Evolutionary conservation across 2,329 filamentous ascomycete species (phyloP).

Genomic region (Pseudofabraea citricarpa): DNA sequence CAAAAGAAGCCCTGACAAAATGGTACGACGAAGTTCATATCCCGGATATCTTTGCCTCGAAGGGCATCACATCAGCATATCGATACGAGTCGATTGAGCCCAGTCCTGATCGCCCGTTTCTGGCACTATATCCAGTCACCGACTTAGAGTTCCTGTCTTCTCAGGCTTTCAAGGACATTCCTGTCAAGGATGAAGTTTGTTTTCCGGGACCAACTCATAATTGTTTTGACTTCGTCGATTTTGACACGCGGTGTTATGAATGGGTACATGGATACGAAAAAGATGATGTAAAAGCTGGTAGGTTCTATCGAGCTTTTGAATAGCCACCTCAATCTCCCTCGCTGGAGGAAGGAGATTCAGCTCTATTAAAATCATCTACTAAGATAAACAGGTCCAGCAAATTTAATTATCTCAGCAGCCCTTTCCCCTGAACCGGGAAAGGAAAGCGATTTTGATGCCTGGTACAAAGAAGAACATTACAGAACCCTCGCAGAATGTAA

Average conservation of each 20-base stretch:
- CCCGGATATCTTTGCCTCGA: constrained; percentile 7
- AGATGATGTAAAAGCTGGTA: constrained; percentile 3
- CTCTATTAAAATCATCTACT: neutral
- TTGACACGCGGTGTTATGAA: constrained; percentile 10
- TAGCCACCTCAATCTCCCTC: neutral
- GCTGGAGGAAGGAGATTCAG: neutral
- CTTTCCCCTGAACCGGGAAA: constrained; percentile 7
- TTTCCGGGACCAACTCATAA: constrained; percentile 1
- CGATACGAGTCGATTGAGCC: constrained; percentile 7
- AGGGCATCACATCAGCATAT: constrained; percentile 4
- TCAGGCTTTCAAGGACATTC: constrained; percentile 3
- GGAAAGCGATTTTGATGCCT: constrained; percentile 9
- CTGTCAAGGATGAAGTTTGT: constrained; percentile 2
- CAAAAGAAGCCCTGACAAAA: constrained; percentile 1
- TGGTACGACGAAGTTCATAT: constrained; percentile 12
- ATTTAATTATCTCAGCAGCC: constrained; percentile 7
- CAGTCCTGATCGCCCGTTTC: constrained; percentile 4
- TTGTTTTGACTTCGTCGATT: constrained; percentile 8
- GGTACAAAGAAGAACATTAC: constrained; percentile 12
- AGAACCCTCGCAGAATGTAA: constrained; percentile 3
- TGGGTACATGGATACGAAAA: constrained; percentile 8
- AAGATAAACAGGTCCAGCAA: constrained; percentile 3
- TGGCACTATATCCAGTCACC: constrained; percentile 8
- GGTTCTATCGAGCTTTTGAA: neutral
- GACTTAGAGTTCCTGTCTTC: constrained; percentile 2